Conservation (phyloP, 2,329 filamentous ascomycete genomes). For the Septoria petroselini region DNA sequence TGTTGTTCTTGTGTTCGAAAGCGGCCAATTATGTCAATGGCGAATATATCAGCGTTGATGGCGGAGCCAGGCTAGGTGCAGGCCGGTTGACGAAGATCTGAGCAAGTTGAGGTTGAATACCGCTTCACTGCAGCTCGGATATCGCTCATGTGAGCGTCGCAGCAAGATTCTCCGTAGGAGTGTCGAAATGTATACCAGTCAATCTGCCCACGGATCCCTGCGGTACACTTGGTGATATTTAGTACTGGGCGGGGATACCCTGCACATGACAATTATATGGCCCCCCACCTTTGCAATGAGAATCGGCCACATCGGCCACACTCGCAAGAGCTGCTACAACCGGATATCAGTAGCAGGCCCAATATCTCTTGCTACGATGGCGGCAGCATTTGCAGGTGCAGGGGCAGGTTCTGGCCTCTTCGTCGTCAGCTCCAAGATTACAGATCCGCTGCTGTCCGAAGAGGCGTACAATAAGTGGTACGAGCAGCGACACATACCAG, state of each 20-base stretch:
- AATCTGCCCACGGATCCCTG: too few relatives aligned
- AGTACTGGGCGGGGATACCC: too few relatives aligned
- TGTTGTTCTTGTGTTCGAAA: conserved; percentile 67
- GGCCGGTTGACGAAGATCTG: conserved; percentile 30
- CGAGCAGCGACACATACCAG: conserved; percentile 21
- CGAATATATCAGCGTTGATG: conserved; percentile 66
- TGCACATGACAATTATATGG: too few relatives aligned
- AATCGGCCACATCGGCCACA: too few relatives aligned
- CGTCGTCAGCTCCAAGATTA: conserved; percentile 19
- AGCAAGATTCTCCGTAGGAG: too few relatives aligned
- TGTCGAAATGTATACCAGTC: too few relatives aligned
- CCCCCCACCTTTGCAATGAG: too few relatives aligned
- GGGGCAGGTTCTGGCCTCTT: conserved; percentile 19
- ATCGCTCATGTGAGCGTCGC: too few relatives aligned
- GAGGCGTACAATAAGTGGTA: conserved; percentile 22
- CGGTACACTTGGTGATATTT: too few relatives aligned
- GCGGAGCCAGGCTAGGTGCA: conserved; percentile 46
- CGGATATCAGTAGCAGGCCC: not conserved
- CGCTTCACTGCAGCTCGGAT: too few relatives aligned
- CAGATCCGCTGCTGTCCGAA: conserved; percentile 12
- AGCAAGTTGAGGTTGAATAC: too few relatives aligned
- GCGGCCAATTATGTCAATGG: conserved; percentile 69
- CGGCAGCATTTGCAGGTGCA: conserved; percentile 9
- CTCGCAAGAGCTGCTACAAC: too few relatives aligned
- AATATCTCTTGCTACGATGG: conserved; percentile 3